Conservation (phyloP, 2,329 filamentous ascomycete species). For the Penicillium psychrosexuale region DNA sequence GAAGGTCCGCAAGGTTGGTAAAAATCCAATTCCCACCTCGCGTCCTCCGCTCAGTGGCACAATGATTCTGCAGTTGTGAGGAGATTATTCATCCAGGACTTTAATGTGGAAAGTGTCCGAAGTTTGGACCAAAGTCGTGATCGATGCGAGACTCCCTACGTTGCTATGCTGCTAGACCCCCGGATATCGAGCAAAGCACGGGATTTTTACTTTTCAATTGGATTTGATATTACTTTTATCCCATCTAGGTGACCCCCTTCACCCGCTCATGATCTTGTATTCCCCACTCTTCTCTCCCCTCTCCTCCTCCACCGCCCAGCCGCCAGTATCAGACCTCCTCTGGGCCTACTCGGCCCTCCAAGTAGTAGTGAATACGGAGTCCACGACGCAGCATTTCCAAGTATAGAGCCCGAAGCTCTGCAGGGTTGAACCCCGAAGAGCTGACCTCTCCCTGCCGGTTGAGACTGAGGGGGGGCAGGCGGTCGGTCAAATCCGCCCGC, state of each 20-base stretch:
- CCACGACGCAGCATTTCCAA: slow-evolving; percentile 2
- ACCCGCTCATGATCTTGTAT: not conserved
- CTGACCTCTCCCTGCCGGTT: not conserved
- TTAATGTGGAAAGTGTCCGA: not conserved
- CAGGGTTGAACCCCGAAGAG: slow-evolving; percentile 35
- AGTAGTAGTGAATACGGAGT: not conserved
- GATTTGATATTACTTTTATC: not conserved
- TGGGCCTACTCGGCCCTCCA: not conserved
- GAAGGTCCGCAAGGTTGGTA: no score
- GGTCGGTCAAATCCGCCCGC: slow-evolving; percentile 19
- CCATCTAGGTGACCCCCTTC: not conserved
- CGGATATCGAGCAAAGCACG: not conserved
- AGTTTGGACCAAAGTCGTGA: not conserved
- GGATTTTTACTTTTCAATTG: not conserved
- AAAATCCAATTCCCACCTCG: no score
- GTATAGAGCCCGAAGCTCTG: slow-evolving; percentile 44
- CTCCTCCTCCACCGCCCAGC: not conserved
- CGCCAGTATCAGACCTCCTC: not conserved
- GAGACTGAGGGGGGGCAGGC: slow-evolving; percentile 2
- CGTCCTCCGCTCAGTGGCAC: no score
- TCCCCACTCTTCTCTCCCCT: not conserved
- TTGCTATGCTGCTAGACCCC: not conserved
- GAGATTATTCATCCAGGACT: not conserved
- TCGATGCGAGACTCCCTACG: not conserved
- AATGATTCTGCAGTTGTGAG: no score